Evolutionary conservation across 148 eudicot genomes (phyloP), one percentile per base, ranked within the genome.

Genomic region (Rheum nobile): DNA sequence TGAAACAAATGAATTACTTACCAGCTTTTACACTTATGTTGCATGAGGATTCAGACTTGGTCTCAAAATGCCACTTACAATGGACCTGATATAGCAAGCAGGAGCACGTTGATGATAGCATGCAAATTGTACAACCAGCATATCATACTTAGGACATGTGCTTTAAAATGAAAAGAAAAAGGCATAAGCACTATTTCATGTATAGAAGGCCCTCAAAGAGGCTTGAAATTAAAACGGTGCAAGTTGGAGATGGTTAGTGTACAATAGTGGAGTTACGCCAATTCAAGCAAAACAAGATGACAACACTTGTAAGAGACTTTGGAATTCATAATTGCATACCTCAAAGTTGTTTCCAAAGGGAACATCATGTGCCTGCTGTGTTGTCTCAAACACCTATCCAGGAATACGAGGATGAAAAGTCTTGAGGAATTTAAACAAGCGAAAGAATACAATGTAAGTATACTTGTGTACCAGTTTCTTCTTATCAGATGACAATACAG

Each of bases 301-400:
- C 31, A 55, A 21, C 65, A 57, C 31, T 24, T 57, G 65, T 24
- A 59, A 59, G 29, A 59, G 37, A 54, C 14, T 59, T 28, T 29
- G 35, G 19, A 54, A 54, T 8, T 59, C 4, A 26, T 29, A 3
- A 29, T 4, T 32, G 42, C 50, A 59, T 88, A 89, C 98, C 98
- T 94, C 98, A 78, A 94, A 94, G 75, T 80, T 85, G 47, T 97
- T 86, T 28, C 96, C 95, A 83, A 94, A 94, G 69, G 97, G 98
- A 72, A 93, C 98, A 83, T 93, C 98, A 80, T 91, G 98, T 12
- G 92, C 93, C 83, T 88, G 96, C 75, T 91, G 93, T 52, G 87
- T 86, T 69, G 91, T 89, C 86, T 94, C 98, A 86, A 86, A 86
- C 76, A 91, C 92, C 98, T 94, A 77, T 63, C 22, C 17, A 69